Conservation (phyloP, 345 rosid genomes). For the Arabis alpina region DNA sequence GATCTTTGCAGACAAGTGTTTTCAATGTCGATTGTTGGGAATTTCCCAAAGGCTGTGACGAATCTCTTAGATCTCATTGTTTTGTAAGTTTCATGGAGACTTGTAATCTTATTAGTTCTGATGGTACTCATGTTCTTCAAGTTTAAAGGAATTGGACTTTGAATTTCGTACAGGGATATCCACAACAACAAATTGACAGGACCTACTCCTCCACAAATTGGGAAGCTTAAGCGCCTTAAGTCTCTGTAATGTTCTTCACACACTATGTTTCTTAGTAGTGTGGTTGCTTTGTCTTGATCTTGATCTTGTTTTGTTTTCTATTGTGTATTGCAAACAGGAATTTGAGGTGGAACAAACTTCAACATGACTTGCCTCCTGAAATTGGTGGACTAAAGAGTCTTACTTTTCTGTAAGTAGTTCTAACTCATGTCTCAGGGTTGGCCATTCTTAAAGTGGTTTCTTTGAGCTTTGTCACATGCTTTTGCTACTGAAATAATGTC, state of each 20-base stretch:
- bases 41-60: conserved; percentile 76
- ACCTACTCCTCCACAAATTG: conserved; percentile 84
- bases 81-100: conserved; percentile 49
- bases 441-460: background rate
- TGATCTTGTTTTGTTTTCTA: conserved; percentile 15
- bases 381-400: conserved; percentile 75
- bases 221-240: conserved; percentile 72
- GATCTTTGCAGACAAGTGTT: conserved; percentile 59
- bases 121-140: background rate
- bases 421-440: conserved; percentile 5
- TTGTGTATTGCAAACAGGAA: conserved; percentile 48
- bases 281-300: background rate
- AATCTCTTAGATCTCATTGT: conserved; percentile 72
- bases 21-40: conserved; percentile 76
- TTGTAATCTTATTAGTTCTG: too few species aligned
- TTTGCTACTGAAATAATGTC: background rate
- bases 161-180: conserved; percentile 59
- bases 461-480: background rate
- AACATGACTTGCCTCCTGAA: conserved; percentile 74
- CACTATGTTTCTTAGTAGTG: background rate
- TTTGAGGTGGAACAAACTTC: conserved; percentile 85
- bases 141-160: conserved; percentile 12
- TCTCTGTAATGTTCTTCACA: conserved; percentile 55
- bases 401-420: conserved; percentile 63
- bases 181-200: conserved; percentile 90